Evolutionary conservation across 768 basidiomycete species (phyloP).

Genomic region (Hemileccinum rubropunctum): DNA sequence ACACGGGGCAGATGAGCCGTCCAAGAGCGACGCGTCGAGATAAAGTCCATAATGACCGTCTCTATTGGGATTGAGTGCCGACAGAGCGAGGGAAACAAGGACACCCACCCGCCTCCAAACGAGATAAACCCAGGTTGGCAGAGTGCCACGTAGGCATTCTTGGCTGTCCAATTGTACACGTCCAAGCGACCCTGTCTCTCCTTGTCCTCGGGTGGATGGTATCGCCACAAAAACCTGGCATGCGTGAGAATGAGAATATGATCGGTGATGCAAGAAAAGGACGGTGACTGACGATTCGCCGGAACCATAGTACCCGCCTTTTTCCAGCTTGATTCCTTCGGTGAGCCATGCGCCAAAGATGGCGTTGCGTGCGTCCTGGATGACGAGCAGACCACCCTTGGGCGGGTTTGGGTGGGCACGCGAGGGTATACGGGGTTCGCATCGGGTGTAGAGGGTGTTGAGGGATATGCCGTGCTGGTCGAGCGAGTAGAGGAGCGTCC

Average conservation of each 20-base stretch:
- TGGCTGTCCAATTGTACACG: slow-evolving; percentile 82
- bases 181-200: slow-evolving; percentile 39
- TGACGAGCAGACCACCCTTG: slow-evolving; percentile 56
- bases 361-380: slow-evolving; percentile 60
- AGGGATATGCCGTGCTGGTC: slow-evolving; percentile 96
- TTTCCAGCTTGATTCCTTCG: slow-evolving; percentile 57
- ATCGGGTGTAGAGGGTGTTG: slow-evolving; percentile 77
- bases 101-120: slow-evolving; percentile 86
- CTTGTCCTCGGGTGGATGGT: slow-evolving; percentile 29
- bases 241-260: no score
- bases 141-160: slow-evolving; percentile 86
- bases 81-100: no score
- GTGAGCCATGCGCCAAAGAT: slow-evolving; percentile 85
- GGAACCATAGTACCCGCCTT: slow-evolving; percentile 76
- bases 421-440: slow-evolving; percentile 39
- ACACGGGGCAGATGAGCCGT: slow-evolving; percentile 82
- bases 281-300: slow-evolving; percentile 71
- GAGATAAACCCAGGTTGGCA: slow-evolving; percentile 80
- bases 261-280: no score
- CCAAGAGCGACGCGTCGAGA: slow-evolving; percentile 75
- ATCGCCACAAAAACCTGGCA: slow-evolving; percentile 77
- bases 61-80: slow-evolving; percentile 31
- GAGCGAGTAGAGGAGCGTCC: slow-evolving; percentile 84
- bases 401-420: slow-evolving; percentile 23
- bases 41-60: slow-evolving; percentile 89